These are phyloP conservation scores for Scedosporium apiospermum DNA, from an alignment of 2,329 filamentous ascomycete genomes.

Conservation along the genomic window DNA sequence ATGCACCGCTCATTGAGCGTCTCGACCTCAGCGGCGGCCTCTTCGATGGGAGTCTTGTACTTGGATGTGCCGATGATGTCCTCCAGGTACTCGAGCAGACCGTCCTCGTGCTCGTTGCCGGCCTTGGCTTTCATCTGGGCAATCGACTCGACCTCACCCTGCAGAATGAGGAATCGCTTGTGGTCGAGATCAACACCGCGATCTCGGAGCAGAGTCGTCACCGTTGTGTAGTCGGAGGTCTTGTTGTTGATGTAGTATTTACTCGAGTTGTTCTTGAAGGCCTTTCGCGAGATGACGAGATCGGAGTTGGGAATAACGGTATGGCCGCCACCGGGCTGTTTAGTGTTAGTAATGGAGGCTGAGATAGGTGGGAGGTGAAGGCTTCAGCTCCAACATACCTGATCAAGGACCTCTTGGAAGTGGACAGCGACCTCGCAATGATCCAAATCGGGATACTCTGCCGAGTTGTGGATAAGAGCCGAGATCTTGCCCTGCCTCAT, in stretches of 20 bases:
- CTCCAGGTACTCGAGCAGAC: constrained; percentile 90
- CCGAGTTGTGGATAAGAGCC: constrained; percentile 94
- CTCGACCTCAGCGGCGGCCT: constrained; percentile 83
- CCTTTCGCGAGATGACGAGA: constrained; percentile 79
- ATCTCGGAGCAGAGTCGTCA: constrained; percentile 78
- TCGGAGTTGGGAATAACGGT: constrained; percentile 76
- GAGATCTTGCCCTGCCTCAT: constrained; percentile 99
- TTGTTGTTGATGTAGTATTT: constrained; percentile 95
- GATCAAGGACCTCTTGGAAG: constrained; percentile 90
- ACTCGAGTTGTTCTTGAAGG: constrained; percentile 97
- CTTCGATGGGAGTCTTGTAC: constrained; percentile 95
- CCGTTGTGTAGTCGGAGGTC: constrained; percentile 83
- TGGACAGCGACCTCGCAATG: constrained; percentile 94
- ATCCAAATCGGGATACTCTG: constrained; percentile 72
- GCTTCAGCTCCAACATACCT: too few species aligned
- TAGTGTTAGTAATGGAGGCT: constrained; percentile 17
- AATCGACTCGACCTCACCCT: constrained; percentile 97
- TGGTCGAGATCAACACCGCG: constrained; percentile 93
- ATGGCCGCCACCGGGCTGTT: constrained; percentile 58
- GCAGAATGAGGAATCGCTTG: constrained; percentile 93
- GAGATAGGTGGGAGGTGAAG: too few species aligned
- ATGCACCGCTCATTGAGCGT: constrained; percentile 87
- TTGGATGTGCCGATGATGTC: constrained; percentile 99
- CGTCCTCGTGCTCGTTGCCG: constrained; percentile 88
- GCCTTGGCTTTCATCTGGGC: constrained; percentile 99